These are phyloP conservation scores for Schizosaccharomyces versatilis DNA, from an alignment of 1,139 yeast genomes.

Conservation along the genomic window DNA sequence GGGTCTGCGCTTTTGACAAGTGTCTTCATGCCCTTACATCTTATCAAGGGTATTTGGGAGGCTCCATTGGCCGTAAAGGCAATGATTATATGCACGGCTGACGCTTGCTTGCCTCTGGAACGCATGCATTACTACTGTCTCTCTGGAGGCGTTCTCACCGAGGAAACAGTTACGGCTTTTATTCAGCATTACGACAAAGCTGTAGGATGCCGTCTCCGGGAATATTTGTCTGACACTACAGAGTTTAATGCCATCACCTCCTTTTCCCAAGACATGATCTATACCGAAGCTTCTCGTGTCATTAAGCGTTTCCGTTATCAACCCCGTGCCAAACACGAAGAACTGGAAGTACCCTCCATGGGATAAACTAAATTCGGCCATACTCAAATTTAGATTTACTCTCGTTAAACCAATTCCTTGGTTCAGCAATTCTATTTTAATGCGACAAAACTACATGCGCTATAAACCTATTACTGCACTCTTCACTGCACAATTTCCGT, in stretches of 20 bases:
- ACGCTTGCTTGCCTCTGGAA: background rate
- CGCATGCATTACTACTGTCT: background rate
- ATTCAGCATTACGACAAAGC: background rate
- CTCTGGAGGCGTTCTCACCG: background rate
- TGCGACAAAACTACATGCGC: background rate
- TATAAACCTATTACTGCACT: background rate
- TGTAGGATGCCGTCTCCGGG: background rate
- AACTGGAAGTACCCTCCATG: background rate
- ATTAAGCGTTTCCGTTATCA: background rate
- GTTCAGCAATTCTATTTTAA: too few species aligned
- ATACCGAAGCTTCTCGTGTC: background rate
- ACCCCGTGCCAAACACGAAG: background rate
- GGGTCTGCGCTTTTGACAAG: background rate
- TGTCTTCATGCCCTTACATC: background rate
- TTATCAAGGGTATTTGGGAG: conserved; percentile 2
- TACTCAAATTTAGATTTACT: too few species aligned
- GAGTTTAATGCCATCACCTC: background rate
- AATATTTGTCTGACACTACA: background rate
- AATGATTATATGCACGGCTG: background rate
- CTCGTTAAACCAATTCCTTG: too few species aligned
- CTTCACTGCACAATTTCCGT: too few species aligned
- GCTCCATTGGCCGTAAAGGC: conserved; percentile 1
- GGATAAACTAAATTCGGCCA: too few species aligned
- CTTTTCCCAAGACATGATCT: background rate
- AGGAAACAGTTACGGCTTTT: background rate